Conservation (phyloP, 2,329 filamentous ascomycete genomes). For the Arthrocladium fulminans region DNA sequence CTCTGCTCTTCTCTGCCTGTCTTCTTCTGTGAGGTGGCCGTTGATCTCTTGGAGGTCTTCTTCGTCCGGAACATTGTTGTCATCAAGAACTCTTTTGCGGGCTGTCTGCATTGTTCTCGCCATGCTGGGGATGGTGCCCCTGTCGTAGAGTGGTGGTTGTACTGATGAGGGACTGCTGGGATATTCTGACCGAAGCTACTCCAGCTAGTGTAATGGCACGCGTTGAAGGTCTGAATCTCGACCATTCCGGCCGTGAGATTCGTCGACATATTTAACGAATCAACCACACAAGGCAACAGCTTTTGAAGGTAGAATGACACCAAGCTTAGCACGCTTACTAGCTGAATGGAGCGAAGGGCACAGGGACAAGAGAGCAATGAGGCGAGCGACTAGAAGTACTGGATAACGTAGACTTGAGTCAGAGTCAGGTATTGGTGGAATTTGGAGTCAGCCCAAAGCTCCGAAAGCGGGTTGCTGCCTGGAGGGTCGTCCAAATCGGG, state of each 20-base stretch:
- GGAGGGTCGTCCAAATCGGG: not conserved
- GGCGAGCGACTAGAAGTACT: not conserved
- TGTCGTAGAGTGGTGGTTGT: too few species aligned
- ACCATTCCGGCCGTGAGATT: not conserved
- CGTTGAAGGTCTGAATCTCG: not conserved
- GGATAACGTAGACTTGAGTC: not conserved
- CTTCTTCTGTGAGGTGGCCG: slow-evolving; percentile 5
- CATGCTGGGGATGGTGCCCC: too few species aligned
- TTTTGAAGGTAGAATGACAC: too few species aligned
- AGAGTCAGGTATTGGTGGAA: not conserved
- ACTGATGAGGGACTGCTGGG: not conserved
- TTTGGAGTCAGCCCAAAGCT: not conserved
- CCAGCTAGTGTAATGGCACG: not conserved
- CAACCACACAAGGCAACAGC: slow-evolving; percentile 6
- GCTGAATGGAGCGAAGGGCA: not conserved
- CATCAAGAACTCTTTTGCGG: not conserved
- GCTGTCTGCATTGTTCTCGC: slow-evolving; percentile 2
- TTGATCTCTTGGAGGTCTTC: slow-evolving; percentile 10
- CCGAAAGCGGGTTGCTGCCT: slow-evolving; percentile 5
- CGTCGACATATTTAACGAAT: not conserved
- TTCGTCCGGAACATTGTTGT: slow-evolving; percentile 2
- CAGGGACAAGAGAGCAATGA: not conserved
- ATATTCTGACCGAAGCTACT: not conserved
- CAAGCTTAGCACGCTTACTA: slow-evolving; percentile 1
- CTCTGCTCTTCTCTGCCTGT: slow-evolving; percentile 1